Evolutionary conservation across 495 filamentous ascomycete species (phyloP), one percentile per base, ranked within the genome.

Genomic region (Lophium mytilinum): DNA sequence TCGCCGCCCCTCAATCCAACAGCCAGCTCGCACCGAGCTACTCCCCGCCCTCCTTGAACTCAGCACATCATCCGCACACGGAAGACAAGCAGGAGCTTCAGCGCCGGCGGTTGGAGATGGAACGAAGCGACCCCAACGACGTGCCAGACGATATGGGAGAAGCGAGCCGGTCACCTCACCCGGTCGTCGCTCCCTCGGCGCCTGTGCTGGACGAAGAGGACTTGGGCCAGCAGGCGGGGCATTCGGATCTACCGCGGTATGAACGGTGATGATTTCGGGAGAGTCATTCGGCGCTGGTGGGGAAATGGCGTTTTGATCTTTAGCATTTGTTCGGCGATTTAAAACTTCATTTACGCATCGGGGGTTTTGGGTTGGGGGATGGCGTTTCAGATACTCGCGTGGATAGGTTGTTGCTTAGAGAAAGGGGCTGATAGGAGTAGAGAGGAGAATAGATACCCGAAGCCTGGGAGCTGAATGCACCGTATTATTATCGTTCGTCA

Each of bases 51-150:
- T 41, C 54, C 9, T 40, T 53, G 57, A 42, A 50, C 56, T 58
- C 64, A 24, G 60, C 59, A 15, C 43, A 53, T 10, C 47, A 52
- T 15, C 43, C 46, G 36, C 59, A 56, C 39, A 71, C 71, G n/a
- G 88, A 90, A 19, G 91, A 96, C 66, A 96, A 96, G 68, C 83
- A 86, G 63, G 92, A 95, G 64, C 76, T 89, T 18, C 88, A 95
- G 65, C 80, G 88, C 6, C 82, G 78, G 47, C 78, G 88, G 54
- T 70, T 96, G 4, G 72, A 91, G 47, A 77, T 78, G 57, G 83
- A 89, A 63, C 82, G 82, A 0, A 91, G 86, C 65, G 80, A 86
- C 3, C 90, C 90, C 9, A 68, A 76, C 12, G 71, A 76, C 0
- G 73, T 74, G 19, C 76, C 82, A 37, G 75, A 74, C n/a, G 73